Base-by-base conservation (phyloP, 345 rosid genomes). In the Heritiera littoralis region DNA sequence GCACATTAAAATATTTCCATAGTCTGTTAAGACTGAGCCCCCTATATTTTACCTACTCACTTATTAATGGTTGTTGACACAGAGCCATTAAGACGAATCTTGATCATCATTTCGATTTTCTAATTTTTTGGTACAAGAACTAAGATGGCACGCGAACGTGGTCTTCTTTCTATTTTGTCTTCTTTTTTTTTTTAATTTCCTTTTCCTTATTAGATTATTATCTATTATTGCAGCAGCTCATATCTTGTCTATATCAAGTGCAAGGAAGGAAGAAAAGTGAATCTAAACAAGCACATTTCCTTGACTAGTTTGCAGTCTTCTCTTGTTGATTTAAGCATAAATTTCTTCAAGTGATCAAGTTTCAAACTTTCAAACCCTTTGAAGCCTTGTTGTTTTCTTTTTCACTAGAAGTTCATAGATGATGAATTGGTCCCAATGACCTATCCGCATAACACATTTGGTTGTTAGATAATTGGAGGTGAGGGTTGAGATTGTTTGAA, bases 11-110 rank as follows among this genome's bases (percentile, higher is more conserved):
- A 41, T 41, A 41, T 41, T 41, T 41, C 45, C 46, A 30, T 8
- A 35, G 46, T 15, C 13, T 14, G 28, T 72, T 72, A 52, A 72
- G 61, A 72, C 52, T 32, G 17, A 30, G 60, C 60, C 43, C 55
- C 38, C 30, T 52, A 9, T 15, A 32, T 32, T 52, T 15, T 72
- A 51, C 46, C 75, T 32, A 13, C 11, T 71, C 60, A 30, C 3
- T 51, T 10, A 14, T 52, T 72, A 72, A 51, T 35, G 46, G 45
- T 52, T 72, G 46, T 17, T 32, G 75, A 72, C 20, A 28, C 75
- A 72, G 23, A 32, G 76, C 48, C 38, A 46, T 72, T 72, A 54
- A 48, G 63, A 35, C 63, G 2, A 52, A 52, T 72, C 61, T 72
- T 49, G 20, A 71, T 15, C 75, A 14, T 51, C 75, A 30, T 30